phyloP scores from a whole-genome alignment of 805 yeast genomes.

The Lipomyces yamadae region DNA sequence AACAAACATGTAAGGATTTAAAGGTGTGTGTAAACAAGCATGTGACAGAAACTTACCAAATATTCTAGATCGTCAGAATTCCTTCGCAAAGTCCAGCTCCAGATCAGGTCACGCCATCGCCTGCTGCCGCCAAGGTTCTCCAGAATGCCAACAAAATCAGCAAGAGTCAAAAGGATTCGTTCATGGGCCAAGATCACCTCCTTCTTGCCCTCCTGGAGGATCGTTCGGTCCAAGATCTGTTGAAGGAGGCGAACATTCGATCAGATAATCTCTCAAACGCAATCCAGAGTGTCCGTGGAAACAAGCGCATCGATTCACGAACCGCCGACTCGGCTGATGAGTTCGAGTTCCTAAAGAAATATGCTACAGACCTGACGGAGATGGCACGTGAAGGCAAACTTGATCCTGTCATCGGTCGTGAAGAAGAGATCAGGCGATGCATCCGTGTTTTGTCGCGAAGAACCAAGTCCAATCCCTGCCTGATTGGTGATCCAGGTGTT shows the following conservation, averaged over 20 bases:
- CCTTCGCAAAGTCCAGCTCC: conserved; percentile 94
- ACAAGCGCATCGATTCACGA: conserved; percentile 88
- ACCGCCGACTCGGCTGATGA: conserved; percentile 88
- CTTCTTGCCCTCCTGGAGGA: conserved; percentile 85
- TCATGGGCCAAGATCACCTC: conserved; percentile 92
- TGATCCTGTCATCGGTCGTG: conserved; percentile 98
- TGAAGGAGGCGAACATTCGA: conserved; percentile 73
- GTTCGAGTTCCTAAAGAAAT: conserved; percentile 82
- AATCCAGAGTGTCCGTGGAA: conserved; percentile 81
- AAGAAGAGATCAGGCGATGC: conserved; percentile 95
- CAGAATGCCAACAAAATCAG: conserved; percentile 77
- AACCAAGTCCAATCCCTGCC: conserved; percentile 93
- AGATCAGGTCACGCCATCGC: conserved; percentile 72
- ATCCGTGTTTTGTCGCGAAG: conserved; percentile 96
- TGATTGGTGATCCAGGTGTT: conserved; percentile 99
- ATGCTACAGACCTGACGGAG: conserved; percentile 92
- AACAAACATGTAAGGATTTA: conserved; percentile 53
- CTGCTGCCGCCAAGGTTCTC: conserved; percentile 75
- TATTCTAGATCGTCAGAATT: conserved; percentile 68
- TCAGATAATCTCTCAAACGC: conserved; percentile 76
- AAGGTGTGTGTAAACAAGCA: not conserved
- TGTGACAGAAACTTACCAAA: not conserved
- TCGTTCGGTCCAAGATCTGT: conserved; percentile 64
- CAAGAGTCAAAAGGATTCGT: conserved; percentile 86
- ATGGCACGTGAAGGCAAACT: conserved; percentile 91